Conservation (phyloP, 208 protist genomes). For the Wallacemonas rigidus region DNA sequence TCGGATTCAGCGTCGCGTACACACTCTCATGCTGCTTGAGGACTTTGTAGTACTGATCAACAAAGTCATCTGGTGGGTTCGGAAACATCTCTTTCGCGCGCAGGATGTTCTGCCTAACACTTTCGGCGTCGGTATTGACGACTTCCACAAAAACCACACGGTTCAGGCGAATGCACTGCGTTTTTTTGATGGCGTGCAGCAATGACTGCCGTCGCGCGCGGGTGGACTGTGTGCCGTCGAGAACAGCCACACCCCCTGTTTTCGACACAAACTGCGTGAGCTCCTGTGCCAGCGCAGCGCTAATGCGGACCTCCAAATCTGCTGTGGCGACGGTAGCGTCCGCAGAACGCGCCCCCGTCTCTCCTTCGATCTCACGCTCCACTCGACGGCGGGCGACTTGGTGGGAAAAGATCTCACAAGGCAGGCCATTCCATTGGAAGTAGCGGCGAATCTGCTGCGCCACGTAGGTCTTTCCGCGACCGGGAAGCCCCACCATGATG, state of each 20-base stretch:
- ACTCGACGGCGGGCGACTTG: constrained; percentile 48
- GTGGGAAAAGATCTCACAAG: constrained; percentile 77
- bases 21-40: constrained; percentile 67
- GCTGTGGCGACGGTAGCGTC: constrained; percentile 17
- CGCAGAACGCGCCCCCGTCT: not conserved
- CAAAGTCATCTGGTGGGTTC: constrained; percentile 64
- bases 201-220: constrained; percentile 55
- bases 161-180: constrained; percentile 53
- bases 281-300: constrained; percentile 54
- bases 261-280: constrained; percentile 62
- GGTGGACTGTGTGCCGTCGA: constrained; percentile 78
- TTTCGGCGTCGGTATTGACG: constrained; percentile 57
- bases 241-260: constrained; percentile 71
- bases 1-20: constrained; percentile 75
- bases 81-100: constrained; percentile 54
- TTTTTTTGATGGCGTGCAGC: constrained; percentile 68
- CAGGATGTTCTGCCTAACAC: constrained; percentile 64
- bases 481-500: constrained; percentile 90
- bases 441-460: constrained; percentile 90
- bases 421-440: constrained; percentile 90
- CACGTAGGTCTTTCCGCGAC: constrained; percentile 88
- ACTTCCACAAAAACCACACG: constrained; percentile 88
- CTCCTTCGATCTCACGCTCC: constrained; percentile 19
- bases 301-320: constrained; percentile 47
- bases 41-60: constrained; percentile 72